These are phyloP conservation scores for Colletotrichum lentis DNA, from an alignment of 2,329 filamentous ascomycete genomes.

Conservation along the genomic window DNA sequence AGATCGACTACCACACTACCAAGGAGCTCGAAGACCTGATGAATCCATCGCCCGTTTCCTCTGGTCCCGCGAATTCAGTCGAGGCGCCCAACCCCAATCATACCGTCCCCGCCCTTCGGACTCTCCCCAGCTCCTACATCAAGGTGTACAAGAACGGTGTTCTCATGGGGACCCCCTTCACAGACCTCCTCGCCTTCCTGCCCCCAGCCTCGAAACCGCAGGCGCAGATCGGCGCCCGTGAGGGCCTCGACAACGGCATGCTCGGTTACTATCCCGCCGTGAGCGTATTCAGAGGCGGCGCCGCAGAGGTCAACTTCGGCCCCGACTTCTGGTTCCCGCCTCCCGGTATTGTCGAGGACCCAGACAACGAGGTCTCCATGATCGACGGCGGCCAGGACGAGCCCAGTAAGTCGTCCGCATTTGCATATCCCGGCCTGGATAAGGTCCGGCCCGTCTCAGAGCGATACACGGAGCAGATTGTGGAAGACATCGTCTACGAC, in stretches of 20 bases:
- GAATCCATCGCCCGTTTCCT: conserved; percentile 68
- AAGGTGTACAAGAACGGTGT: conserved; percentile 93
- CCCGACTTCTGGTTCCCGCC: conserved; percentile 92
- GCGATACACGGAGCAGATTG: conserved; percentile 90
- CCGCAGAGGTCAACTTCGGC: conserved; percentile 93
- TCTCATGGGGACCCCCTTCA: conserved; percentile 86
- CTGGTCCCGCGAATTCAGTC: conserved; percentile 54
- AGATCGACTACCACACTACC: conserved; percentile 85
- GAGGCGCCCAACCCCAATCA: conserved; percentile 77
- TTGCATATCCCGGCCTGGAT: conserved; percentile 38
- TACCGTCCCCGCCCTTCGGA: conserved; percentile 76
- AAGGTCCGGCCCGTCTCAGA: conserved; percentile 71
- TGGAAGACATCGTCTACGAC: conserved; percentile 92
- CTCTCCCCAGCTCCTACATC: conserved; percentile 85
- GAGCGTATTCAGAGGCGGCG: conserved; percentile 89
- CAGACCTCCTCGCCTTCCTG: conserved; percentile 86
- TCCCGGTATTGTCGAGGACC: conserved; percentile 58
- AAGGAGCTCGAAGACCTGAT: conserved; percentile 89
- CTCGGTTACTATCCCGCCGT: conserved; percentile 95
- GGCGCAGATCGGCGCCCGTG: conserved; percentile 76
- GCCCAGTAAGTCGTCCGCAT: background rate
- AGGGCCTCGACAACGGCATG: conserved; percentile 92
- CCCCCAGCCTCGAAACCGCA: conserved; percentile 85
- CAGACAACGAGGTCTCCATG: conserved; percentile 60
- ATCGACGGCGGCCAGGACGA: conserved; percentile 40